These are phyloP conservation scores for Rutstroemia sydowiana DNA, from an alignment of 2,329 filamentous ascomycete species.

Conservation along the genomic window DNA sequence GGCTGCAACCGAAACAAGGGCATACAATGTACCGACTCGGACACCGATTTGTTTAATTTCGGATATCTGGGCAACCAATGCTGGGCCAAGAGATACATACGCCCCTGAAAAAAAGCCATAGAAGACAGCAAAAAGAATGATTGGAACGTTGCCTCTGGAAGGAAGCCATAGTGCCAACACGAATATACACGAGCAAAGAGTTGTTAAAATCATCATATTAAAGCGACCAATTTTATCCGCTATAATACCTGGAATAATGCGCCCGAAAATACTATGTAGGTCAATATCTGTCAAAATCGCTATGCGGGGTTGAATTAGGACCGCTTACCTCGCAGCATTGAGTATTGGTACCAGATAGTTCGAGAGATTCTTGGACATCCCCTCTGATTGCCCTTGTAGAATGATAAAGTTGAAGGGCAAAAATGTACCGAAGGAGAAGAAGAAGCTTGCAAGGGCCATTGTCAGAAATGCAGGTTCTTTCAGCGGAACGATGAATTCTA, in stretches of 20 bases:
- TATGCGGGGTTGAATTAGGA: no score
- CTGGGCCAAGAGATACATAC: constrained; percentile 36
- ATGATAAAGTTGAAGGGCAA: not conserved
- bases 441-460: not conserved
- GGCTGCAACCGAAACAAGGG: constrained; percentile 53
- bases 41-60: constrained; percentile 60
- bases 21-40: constrained; percentile 56
- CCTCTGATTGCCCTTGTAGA: not conserved
- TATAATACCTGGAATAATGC: constrained; percentile 41
- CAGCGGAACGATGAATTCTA: constrained; percentile 2
- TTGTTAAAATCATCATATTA: constrained; percentile 33
- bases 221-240: constrained; percentile 46
- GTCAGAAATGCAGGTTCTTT: not conserved
- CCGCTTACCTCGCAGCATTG: no score
- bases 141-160: constrained; percentile 40
- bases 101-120: constrained; percentile 58
- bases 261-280: not conserved
- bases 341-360: constrained; percentile 45
- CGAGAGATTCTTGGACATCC: constrained; percentile 29
- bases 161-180: constrained; percentile 55
- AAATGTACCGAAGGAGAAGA: not conserved
- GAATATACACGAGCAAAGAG: constrained; percentile 23
- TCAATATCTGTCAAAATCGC: no score
- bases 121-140: constrained; percentile 56
- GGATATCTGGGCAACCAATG: constrained; percentile 61